Evolutionary conservation across 352 stramenopile species (phyloP), one percentile per base, ranked within the genome.

Genomic region (Phytophthora syringae): DNA sequence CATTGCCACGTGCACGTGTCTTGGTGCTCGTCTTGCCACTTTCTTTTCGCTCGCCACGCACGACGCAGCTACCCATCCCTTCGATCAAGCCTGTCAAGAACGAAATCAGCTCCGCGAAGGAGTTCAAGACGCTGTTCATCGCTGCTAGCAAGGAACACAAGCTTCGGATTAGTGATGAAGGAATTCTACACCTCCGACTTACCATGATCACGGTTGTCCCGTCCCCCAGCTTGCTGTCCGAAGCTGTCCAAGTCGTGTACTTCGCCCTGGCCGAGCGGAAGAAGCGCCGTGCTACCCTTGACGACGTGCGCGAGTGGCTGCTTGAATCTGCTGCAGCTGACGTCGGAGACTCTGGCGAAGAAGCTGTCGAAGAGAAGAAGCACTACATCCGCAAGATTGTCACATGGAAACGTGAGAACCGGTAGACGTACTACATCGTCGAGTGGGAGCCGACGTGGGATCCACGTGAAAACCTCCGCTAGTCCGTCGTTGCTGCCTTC

Each of bases 51-150:
- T 43, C 40, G 20, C 6, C 24, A 18, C 25, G 11, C 7, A 40
- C 27, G n/a, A 11, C 47, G 27, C 27, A 28, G 4, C 15, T 7
- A 22, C 32, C 18, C 50, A 60, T 43, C 5, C 13, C 15, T 7
- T 58, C 43, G 21, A 9, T 20, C 39, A 20, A 50, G 18, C 53
- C 48, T 21, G 27, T 37, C n/a, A 53, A 52, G 32, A 70, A 56
- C 48, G n/a, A 20, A 7, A 52, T 64, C 49, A 52, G 40, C 48
- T 70, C 54, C 16, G 11, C 30, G 4, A 59, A 57, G 28, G 48
- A 49, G 22, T 57, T 61, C 24, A 64, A 57, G 48, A 50, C 32
- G 1, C 54, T 64, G 15, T 61, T 48, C 7, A 52, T 58, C n/a
- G 16, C 30, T 39, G 39, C 34, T 7, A 11, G 12, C 13, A 64